phyloP scores from a whole-genome alignment of 192 early-diverging fungal genomes.

The Podila verticillata region DNA sequence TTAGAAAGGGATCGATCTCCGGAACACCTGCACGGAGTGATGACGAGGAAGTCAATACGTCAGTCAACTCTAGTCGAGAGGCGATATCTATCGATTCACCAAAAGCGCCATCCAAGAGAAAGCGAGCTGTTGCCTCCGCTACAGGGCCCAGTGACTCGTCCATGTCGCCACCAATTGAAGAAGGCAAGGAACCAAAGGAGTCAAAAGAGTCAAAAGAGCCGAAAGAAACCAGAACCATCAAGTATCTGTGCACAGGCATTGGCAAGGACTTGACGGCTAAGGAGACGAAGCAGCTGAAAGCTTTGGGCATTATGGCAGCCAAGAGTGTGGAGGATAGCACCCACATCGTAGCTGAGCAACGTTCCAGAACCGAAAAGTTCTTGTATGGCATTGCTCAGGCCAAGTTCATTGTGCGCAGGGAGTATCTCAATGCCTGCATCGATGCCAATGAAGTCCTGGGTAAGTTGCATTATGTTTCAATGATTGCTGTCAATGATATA shows the following conservation, averaged over 20 bases:
- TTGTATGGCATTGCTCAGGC: slow-evolving; percentile 30
- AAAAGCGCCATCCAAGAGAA: slow-evolving; percentile 14
- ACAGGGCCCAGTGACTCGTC: neutral
- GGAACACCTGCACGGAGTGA: slow-evolving; percentile 35
- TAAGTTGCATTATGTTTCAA: slow-evolving; percentile 7
- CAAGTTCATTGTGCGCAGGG: slow-evolving; percentile 38
- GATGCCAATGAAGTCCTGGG: slow-evolving; percentile 40
- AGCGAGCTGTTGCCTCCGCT: neutral
- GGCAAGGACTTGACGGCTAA: slow-evolving; percentile 47
- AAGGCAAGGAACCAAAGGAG: neutral
- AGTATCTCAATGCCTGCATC: slow-evolving; percentile 42
- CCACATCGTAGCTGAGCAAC: slow-evolving; percentile 63
- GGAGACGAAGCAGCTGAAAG: slow-evolving; percentile 55
- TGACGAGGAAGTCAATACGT: slow-evolving; percentile 16
- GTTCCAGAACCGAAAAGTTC: slow-evolving; percentile 69
- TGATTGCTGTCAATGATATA: too few species aligned
- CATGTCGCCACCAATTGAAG: neutral
- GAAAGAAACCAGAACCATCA: neutral
- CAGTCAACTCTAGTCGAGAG: neutral
- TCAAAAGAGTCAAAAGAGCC: slow-evolving; percentile 5
- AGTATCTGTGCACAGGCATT: slow-evolving; percentile 58
- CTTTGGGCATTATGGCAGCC: slow-evolving; percentile 63
- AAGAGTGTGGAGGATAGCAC: slow-evolving; percentile 59
- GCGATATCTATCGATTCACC: neutral
- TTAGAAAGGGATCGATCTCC: slow-evolving; percentile 21